phyloP scores from a whole-genome alignment of 495 filamentous ascomycete genomes.

The Aspergillus kassunensis region DNA sequence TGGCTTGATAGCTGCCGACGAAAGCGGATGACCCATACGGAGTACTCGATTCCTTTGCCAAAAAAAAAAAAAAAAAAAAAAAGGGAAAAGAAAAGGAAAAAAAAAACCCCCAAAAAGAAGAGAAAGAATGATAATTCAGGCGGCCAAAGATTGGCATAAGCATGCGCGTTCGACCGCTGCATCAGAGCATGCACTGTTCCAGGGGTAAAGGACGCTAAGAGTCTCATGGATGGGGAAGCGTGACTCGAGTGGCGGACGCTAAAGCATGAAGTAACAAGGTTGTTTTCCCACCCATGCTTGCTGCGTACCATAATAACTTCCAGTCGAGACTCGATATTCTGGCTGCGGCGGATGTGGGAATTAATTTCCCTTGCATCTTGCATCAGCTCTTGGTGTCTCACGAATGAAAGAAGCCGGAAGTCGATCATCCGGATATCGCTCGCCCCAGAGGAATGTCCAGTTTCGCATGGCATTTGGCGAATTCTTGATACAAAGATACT shows the following conservation, averaged over 20 bases:
- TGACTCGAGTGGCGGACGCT: background rate
- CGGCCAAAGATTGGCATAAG: background rate
- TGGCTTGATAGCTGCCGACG: background rate
- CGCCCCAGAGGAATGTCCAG: background rate
- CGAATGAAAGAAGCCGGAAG: slow-evolving; percentile 10
- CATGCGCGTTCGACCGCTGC: background rate
- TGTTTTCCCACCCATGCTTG: background rate
- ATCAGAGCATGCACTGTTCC: background rate
- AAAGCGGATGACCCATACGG: no score
- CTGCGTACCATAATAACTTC: no score
- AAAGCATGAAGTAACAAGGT: background rate
- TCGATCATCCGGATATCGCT: slow-evolving; percentile 18
- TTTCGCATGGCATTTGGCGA: background rate
- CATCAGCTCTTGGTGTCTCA: background rate
- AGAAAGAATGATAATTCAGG: no score
- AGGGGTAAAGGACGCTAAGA: slow-evolving; percentile 7
- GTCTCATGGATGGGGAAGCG: slow-evolving; percentile 4
- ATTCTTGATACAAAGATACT: background rate
- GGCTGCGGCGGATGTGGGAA: slow-evolving; percentile 14
- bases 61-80: no score
- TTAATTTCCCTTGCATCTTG: slow-evolving; percentile 18
- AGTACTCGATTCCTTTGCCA: no score
- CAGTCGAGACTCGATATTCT: background rate
- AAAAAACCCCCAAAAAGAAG: no score
- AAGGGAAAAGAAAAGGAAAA: no score